Conservation (phyloP, 2,329 filamentous ascomycete genomes). For the Colletotrichum australisinense region DNA sequence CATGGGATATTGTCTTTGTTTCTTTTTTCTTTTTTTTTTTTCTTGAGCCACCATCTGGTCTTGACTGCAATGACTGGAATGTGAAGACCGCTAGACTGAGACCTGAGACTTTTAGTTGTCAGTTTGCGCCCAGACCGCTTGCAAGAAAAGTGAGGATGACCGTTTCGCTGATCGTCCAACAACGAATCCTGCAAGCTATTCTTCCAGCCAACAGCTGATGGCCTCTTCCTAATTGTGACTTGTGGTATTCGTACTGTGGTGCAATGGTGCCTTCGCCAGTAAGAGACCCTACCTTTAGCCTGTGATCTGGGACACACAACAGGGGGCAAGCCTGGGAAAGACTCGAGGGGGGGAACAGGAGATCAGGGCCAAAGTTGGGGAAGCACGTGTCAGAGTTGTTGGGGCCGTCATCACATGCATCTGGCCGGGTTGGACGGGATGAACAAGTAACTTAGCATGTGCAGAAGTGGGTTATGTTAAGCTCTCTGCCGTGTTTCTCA, state of each 20-base stretch:
- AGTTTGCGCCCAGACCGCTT: background rate
- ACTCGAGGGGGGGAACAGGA: conserved; percentile 2
- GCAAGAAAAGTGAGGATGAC: conserved; percentile 1
- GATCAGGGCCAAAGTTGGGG: conserved; percentile 26
- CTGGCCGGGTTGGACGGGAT: conserved; percentile 20
- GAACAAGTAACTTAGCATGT: conserved; percentile 25
- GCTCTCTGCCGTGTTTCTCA: accelerated
- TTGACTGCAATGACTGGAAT: background rate
- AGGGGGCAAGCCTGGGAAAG: background rate
- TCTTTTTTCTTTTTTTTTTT: background rate
- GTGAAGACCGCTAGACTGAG: background rate
- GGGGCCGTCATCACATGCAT: conserved; percentile 36
- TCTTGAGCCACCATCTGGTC: background rate
- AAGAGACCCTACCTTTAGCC: background rate
- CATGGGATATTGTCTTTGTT: background rate
- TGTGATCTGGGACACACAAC: background rate
- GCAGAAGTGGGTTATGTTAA: background rate
- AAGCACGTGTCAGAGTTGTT: conserved; percentile 37
- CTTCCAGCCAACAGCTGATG: background rate
- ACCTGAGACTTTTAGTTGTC: background rate
- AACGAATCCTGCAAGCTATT: conserved; percentile 3
- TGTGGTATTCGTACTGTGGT: background rate
- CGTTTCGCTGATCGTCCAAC: background rate
- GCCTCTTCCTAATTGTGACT: background rate
- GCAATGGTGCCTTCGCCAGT: too few species aligned